Evolutionary conservation across 768 basidiomycete species (phyloP), one percentile per base, ranked within the genome.

Genomic region (Amanita rubescens): DNA sequence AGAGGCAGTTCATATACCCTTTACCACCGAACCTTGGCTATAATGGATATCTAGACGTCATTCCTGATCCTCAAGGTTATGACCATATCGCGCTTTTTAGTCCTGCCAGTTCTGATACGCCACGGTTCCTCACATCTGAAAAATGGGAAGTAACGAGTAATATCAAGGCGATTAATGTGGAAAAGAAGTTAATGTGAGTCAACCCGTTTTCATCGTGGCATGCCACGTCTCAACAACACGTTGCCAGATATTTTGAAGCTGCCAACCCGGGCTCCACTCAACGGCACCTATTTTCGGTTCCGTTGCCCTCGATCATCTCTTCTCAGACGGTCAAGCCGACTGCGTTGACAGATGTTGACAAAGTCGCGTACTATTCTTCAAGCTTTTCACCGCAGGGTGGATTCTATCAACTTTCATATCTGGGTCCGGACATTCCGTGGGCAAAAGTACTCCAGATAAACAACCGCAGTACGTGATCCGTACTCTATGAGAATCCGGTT

Each of bases 1-100:
- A 90, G 87, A 73, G 67, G 15, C 87, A 87, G 72, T 75, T 69
- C 22, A 82, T 92, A 34, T 71, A 76, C 56, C 77, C 81, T 1
- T 69, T 90, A 17, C 78, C 84, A 17, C 53, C 64, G 12, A 62
- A 56, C 43, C 61, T 84, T 30, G 74, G 74, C 34, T 67, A 73
- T 6, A 70, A 78, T 24, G 89, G 88, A 14, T 99, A 98, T 67
- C 77, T 99, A 46, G 96, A 99, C 66, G 78, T 99, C 56, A 80
- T 94, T 4, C 92, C 95, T 8, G 82, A 78, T 27, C 61, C 71
- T 22, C 82, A 88, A 3, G 96, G 96, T 0, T 97, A 77, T 73
- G 86, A 90, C 59, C 95, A 98, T 64, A 84, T 99, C 61, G 96
- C 95, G 0, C 77, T 94, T 30, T 99, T 94, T 74, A 85, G 79